Conservation (phyloP, 441 rosid genomes). For the Mallotus repandus region DNA sequence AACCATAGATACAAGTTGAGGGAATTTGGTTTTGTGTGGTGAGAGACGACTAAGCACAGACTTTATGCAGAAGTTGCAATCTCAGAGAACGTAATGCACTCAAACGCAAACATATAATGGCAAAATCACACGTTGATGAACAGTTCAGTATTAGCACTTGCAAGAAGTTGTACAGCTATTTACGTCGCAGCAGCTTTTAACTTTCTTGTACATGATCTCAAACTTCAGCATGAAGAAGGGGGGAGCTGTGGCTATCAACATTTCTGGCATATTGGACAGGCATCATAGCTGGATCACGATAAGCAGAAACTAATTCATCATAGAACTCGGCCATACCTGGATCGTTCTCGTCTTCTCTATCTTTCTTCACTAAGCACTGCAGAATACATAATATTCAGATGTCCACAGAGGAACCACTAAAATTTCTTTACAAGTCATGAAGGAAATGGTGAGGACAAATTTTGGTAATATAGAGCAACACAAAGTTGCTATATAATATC, state of each 20-base stretch:
- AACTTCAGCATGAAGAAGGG: conserved; percentile 44
- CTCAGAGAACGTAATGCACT: too few species aligned
- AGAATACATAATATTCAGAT: conserved; percentile 22
- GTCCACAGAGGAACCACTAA: not conserved
- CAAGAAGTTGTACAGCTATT: not conserved
- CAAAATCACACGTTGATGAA: not conserved
- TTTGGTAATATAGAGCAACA: not conserved
- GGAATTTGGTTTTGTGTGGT: too few species aligned
- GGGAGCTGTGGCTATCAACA: conserved; percentile 39
- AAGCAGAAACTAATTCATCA: conserved; percentile 54
- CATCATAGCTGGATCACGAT: conserved; percentile 67
- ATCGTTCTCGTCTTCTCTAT: conserved; percentile 57
- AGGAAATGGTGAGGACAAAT: not conserved
- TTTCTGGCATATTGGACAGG: conserved; percentile 41
- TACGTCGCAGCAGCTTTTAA: not conserved
- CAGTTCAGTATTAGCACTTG: not conserved
- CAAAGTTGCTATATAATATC: not conserved
- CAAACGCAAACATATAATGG: too few species aligned
- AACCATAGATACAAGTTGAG: too few species aligned
- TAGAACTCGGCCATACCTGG: conserved; percentile 57
- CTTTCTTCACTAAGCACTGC: conserved; percentile 82
- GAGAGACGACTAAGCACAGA: too few species aligned
- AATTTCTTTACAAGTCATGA: not conserved
- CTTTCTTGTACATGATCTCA: conserved; percentile 10
- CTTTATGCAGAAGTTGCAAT: too few species aligned